These are phyloP conservation scores for Chrysanthemum lavandulifolium DNA, from an alignment of 129 eudicot species.

Conservation along the genomic window DNA sequence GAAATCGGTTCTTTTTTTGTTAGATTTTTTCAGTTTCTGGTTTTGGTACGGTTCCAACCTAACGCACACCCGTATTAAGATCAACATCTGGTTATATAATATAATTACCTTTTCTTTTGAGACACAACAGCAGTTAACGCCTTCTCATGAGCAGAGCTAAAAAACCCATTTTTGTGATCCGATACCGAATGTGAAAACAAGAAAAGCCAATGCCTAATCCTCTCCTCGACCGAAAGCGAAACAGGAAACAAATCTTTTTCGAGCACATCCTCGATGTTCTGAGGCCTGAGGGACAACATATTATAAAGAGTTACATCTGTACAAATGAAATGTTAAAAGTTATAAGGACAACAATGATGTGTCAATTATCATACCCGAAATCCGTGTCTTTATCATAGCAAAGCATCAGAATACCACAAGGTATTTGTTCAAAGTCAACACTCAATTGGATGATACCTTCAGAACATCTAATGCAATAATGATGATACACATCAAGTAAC, in stretches of 20 bases:
- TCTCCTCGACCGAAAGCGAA: conserved; percentile 78
- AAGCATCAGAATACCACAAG: conserved; percentile 84
- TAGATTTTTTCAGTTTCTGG: not conserved
- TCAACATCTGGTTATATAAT: conserved; percentile 14
- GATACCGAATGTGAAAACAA: conserved; percentile 56
- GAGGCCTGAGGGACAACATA: conserved; percentile 54
- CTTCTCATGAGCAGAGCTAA: conserved; percentile 71
- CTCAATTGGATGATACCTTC: conserved; percentile 46
- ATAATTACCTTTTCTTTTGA: conserved; percentile 62
- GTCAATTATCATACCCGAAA: conserved; percentile 54
- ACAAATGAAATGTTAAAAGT: not conserved
- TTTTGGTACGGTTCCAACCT: not conserved
- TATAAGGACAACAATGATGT: conserved; percentile 5
- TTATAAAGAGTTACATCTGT: conserved; percentile 8
- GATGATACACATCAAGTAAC: conserved; percentile 83
- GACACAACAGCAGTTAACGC: conserved; percentile 66
- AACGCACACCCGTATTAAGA: not conserved
- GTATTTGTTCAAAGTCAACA: conserved; percentile 73
- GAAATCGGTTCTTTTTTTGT: not conserved
- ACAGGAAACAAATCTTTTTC: conserved; percentile 72
- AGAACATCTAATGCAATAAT: conserved; percentile 68
- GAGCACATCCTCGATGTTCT: conserved; percentile 67
- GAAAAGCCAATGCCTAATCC: conserved; percentile 74
- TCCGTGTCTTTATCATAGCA: conserved; percentile 79
- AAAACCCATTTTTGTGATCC: conserved; percentile 21